These are phyloP conservation scores for Aspergillus brunneoviolaceus DNA, from an alignment of 2,329 filamentous ascomycete species.

Conservation along the genomic window DNA sequence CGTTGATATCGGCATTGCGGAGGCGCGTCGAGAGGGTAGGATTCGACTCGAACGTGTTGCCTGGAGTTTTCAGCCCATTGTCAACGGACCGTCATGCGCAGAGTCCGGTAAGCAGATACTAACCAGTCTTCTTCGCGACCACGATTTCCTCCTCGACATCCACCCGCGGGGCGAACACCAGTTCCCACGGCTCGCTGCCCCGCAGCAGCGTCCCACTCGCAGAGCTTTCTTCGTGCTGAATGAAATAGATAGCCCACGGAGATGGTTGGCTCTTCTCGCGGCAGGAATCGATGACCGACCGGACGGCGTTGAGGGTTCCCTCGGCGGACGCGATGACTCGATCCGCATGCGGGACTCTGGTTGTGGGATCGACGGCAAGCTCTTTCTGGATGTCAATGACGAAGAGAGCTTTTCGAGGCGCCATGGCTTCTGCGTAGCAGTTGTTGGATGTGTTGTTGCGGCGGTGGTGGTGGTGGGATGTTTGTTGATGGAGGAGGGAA, in stretches of 20 bases:
- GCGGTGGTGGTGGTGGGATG: background rate
- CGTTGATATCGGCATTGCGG: background rate
- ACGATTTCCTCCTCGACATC: background rate
- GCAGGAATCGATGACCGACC: background rate
- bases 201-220: background rate
- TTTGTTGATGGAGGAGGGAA: background rate
- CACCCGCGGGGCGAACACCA: background rate
- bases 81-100: no score
- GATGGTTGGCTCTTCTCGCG: background rate
- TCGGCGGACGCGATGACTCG: background rate
- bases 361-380: background rate
- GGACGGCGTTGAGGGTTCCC: background rate
- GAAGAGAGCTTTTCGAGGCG: slow-evolving; percentile 1
- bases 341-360: slow-evolving; percentile 1
- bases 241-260: background rate
- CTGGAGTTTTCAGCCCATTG: background rate
- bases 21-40: background rate
- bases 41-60: slow-evolving; percentile 7
- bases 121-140: slow-evolving; percentile 1
- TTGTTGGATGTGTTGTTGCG: background rate
- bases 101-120: background rate
- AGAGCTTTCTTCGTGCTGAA: slow-evolving; percentile 1
- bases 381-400: slow-evolving; percentile 5
- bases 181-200: slow-evolving; percentile 1
- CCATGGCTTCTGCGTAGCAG: background rate